Evolutionary conservation across 2,329 filamentous ascomycete genomes (phyloP), one percentile per base, ranked within the genome.

Genomic region (Paraphoma chrysanthemicola): DNA sequence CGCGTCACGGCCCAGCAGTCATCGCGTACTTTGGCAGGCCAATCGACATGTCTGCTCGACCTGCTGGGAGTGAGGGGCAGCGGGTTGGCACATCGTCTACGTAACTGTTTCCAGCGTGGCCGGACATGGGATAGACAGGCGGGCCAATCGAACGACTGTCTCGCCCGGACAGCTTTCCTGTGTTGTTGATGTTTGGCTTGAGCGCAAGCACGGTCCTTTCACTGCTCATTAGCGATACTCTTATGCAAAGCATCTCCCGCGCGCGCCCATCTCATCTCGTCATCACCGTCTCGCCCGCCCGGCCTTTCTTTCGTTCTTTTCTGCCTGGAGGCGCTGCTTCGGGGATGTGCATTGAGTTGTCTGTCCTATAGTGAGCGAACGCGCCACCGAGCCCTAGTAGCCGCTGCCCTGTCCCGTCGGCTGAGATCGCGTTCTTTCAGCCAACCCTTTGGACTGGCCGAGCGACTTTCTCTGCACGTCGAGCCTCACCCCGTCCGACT

Each of bases 291-390:
- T 61, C 59, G 62, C 55, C 64, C 59, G 56, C 64, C 59, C 54
- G 60, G 62, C 62, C 57, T 71, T 64, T 29, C 55, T 69, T 65
- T 66, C 57, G 59, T 61, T 65, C 60, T 44, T 50, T 54, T 59
- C 47, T 64, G 65, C 57, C 60, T 41, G 53, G 68, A 68, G 68
- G 69, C 62, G 71, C 71, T 63, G 60, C 47, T 63, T 63, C 71
- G 66, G 64, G 53, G 65, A 67, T 67, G 71, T 65, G 67, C 67
- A 56, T 64, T 59, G 63, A 62, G 51, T 59, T 62, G 57, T 54
- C 62, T 51, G 56, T 58, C 59, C 52, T 63, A 63, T 68, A 61
- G 60, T 70, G 56, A 66, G 23, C 67, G 42, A 56, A 62, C 66
- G 68, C 69, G 66, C 68, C 65, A 66, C 62, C 65, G 53, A 63